phyloP scores from a whole-genome alignment of 2,329 filamentous ascomycete genomes.

The Monosporascus sp. region DNA sequence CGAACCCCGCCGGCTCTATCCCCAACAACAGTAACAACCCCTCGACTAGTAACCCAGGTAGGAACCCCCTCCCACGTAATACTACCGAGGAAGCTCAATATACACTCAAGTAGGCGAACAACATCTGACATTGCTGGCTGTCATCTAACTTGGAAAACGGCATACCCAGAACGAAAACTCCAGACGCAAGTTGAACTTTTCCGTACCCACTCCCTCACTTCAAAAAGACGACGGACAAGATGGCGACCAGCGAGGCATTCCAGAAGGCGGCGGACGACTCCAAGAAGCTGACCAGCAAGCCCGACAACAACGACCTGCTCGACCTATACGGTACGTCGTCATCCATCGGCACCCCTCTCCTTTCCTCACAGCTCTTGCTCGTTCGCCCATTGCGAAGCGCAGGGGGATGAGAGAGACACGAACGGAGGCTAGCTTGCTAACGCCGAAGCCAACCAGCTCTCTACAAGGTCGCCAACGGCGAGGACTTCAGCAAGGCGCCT shows the following conservation, averaged over 20 bases:
- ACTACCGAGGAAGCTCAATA: too few species aligned
- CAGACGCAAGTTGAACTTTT: too few species aligned
- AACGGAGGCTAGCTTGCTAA: neutral
- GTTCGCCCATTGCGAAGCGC: too few species aligned
- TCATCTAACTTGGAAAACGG: too few species aligned
- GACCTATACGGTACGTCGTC: constrained; percentile 50
- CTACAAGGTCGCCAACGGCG: constrained; percentile 53
- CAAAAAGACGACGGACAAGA: neutral
- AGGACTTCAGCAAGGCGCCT: constrained; percentile 51
- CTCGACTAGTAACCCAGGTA: neutral
- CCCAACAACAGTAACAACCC: neutral
- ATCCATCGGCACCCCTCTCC: neutral
- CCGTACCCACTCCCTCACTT: too few species aligned
- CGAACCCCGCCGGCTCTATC: neutral
- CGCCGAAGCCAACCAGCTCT: constrained; percentile 35
- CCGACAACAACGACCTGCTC: constrained; percentile 58
- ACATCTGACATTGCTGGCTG: too few species aligned
- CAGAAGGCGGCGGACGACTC: constrained; percentile 55
- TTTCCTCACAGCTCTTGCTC: neutral
- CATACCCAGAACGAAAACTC: neutral
- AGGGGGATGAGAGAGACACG: constrained; percentile 1
- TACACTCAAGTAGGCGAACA: too few species aligned
- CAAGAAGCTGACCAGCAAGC: constrained; percentile 63
- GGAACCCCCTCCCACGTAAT: neutral
- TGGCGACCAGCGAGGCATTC: constrained; percentile 35